phyloP scores from a whole-genome alignment of 805 yeast genomes.

The Grigorovia yakushimaensis region DNA sequence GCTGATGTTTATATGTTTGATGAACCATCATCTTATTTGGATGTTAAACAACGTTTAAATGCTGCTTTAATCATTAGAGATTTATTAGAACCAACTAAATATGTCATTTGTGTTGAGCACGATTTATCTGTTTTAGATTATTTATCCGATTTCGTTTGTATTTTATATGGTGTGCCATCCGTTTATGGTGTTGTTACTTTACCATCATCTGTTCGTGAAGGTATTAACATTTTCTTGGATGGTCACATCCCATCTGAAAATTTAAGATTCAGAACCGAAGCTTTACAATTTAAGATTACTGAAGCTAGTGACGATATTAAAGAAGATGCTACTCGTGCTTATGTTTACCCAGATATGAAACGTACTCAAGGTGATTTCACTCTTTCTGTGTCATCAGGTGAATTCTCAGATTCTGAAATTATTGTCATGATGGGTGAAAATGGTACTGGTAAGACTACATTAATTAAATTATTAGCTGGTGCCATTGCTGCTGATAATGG shows the following conservation, averaged over 20 bases:
- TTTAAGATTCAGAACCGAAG: constrained; percentile 92
- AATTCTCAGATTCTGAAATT: constrained; percentile 91
- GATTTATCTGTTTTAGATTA: constrained; percentile 96
- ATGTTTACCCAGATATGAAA: constrained; percentile 67
- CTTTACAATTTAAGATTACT: constrained; percentile 83
- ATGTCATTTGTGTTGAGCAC: constrained; percentile 96
- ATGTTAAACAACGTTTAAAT: constrained; percentile 96
- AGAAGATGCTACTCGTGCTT: constrained; percentile 70
- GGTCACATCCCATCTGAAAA: constrained; percentile 97
- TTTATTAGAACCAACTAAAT: constrained; percentile 61
- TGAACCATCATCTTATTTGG: constrained; percentile 96
- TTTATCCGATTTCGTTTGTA: constrained; percentile 93
- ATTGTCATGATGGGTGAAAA: constrained; percentile 99
- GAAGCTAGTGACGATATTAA: constrained; percentile 77
- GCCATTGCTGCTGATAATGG: constrained; percentile 81
- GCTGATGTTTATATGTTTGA: constrained; percentile 99
- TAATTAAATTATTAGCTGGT: constrained; percentile 93
- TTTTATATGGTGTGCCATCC: constrained; percentile 94
- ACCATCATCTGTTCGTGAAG: constrained; percentile 96
- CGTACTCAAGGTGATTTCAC: constrained; percentile 97
- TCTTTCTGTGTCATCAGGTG: constrained; percentile 73
- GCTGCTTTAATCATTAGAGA: constrained; percentile 94
- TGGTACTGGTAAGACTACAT: constrained; percentile 98
- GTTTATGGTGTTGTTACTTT: constrained; percentile 97
- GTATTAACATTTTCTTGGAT: constrained; percentile 95